phyloP scores from a whole-genome alignment of 2,329 filamentous ascomycete species.

The Cladosporium phlei region DNA sequence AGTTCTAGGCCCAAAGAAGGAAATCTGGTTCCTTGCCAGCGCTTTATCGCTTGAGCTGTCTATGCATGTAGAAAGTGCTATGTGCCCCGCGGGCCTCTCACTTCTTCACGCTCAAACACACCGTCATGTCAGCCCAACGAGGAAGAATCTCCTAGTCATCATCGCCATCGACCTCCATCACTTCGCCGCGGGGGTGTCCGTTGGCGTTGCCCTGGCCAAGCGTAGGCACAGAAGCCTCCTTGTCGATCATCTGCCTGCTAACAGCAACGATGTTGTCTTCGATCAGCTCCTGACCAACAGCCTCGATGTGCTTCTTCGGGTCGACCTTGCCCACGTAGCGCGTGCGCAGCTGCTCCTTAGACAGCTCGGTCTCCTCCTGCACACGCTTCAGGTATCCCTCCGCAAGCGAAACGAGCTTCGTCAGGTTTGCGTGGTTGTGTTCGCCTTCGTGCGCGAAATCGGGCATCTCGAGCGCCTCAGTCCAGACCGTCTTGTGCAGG shows the following conservation, averaged over 20 bases:
- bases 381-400: constrained; percentile 98
- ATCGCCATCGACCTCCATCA: constrained; percentile 24
- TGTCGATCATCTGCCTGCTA: constrained; percentile 99
- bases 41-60: neutral
- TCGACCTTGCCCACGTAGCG: constrained; percentile 98
- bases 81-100: no score
- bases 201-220: constrained; percentile 49
- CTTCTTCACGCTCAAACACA: no score
- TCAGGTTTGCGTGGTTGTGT: constrained; percentile 80
- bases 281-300: constrained; percentile 92
- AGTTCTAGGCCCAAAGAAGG: no score
- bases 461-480: constrained; percentile 92
- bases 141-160: constrained; percentile 14
- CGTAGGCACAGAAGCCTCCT: constrained; percentile 88
- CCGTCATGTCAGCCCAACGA: constrained; percentile 3
- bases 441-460: constrained; percentile 83
- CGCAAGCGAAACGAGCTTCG: constrained; percentile 80
- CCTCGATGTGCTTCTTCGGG: constrained; percentile 98
- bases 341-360: constrained; percentile 96
- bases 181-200: constrained; percentile 16
- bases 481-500: constrained; percentile 99
- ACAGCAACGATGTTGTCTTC: constrained; percentile 99
- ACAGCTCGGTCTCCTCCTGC: constrained; percentile 96
- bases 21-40: neutral
- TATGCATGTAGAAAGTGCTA: neutral